These are phyloP conservation scores for Colletotrichum somersetense DNA, from an alignment of 2,329 filamentous ascomycete genomes.

Conservation along the genomic window DNA sequence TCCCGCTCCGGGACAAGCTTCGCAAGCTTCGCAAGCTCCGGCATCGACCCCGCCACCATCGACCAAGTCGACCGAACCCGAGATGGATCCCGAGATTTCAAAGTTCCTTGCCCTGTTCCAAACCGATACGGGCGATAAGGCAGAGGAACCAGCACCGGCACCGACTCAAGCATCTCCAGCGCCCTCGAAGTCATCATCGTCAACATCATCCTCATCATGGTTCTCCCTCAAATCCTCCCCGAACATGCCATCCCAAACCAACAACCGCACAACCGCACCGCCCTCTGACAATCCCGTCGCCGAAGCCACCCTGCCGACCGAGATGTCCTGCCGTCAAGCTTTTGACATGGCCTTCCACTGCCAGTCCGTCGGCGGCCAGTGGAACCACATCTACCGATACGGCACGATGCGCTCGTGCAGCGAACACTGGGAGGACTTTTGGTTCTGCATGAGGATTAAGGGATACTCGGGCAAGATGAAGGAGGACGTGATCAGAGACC, in stretches of 20 bases:
- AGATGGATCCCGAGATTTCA: constrained; percentile 64
- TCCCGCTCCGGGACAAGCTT: constrained; percentile 44
- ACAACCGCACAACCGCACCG: constrained; percentile 40
- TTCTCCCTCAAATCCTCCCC: constrained; percentile 51
- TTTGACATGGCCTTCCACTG: constrained; percentile 97
- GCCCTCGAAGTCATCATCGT: constrained; percentile 48
- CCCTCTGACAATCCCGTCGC: constrained; percentile 62
- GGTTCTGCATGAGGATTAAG: constrained; percentile 95
- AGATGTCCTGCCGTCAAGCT: constrained; percentile 88
- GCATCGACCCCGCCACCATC: constrained; percentile 42
- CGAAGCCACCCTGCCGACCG: constrained; percentile 80
- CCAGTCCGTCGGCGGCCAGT: constrained; percentile 90
- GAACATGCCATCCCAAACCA: constrained; percentile 39
- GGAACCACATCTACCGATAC: constrained; percentile 90
- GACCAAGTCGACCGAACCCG: constrained; percentile 34
- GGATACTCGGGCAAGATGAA: constrained; percentile 70
- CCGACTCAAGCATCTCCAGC: constrained; percentile 44
- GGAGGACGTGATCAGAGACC: constrained; percentile 72
- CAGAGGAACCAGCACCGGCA: constrained; percentile 41
- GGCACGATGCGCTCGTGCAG: constrained; percentile 82
- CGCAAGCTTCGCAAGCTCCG: constrained; percentile 44
- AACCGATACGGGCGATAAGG: constrained; percentile 48
- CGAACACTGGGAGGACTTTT: constrained; percentile 93
- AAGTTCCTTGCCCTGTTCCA: constrained; percentile 66
- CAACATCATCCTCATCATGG: constrained; percentile 47